Evolutionary conservation across 164 flowering plant genomes (phyloP), one percentile per base, ranked within the genome.

Genomic region (Malania oleifera): DNA sequence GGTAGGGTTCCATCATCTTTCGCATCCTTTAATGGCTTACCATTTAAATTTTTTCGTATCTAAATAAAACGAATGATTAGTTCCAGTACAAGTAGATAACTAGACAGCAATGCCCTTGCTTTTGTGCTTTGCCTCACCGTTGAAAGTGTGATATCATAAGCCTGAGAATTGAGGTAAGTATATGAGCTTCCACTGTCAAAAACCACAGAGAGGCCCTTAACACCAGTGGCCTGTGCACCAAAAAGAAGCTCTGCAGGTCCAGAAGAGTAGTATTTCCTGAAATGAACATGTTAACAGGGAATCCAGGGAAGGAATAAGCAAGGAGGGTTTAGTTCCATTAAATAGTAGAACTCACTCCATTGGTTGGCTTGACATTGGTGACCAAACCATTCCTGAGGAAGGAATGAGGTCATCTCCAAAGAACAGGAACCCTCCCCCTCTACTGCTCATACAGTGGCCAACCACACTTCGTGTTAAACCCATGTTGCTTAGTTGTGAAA

Each of bases 101-200:
- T 11, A 22, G 8, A 18, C 2, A 40, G 34, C 2, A 43, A 17
- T 22, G 7, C 0, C 7, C 22, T 38, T 23, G 7, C 17, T 26
- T 24, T 37, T 38, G 18, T 37, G 46, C 13, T 1, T 24, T 48
- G 35, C 52, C 80, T 71, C 22, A 82, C 91, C 77, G 65, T 56
- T 59, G 78, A 67, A 48, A 82, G 62, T 18, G 64, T 23, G 17
- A 71, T 60, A 56, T 70, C 38, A 38, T 85, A 81, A 46, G 75
- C 78, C 44, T 68, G 39, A 29, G 76, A 54, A 60, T 55, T 73
- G 56, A 85, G 75, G 60, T 85, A 85, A 37, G 79, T 76, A 64
- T 77, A 85, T 8, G 91, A 77, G 68, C 91, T 85, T 29, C 91
- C 91, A 56, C 83, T 81, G 63, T 85, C 91, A 63, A 85, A 80